phyloP scores from a whole-genome alignment of 2,329 filamentous ascomycete genomes.

The Scedosporium dehoogii region DNA sequence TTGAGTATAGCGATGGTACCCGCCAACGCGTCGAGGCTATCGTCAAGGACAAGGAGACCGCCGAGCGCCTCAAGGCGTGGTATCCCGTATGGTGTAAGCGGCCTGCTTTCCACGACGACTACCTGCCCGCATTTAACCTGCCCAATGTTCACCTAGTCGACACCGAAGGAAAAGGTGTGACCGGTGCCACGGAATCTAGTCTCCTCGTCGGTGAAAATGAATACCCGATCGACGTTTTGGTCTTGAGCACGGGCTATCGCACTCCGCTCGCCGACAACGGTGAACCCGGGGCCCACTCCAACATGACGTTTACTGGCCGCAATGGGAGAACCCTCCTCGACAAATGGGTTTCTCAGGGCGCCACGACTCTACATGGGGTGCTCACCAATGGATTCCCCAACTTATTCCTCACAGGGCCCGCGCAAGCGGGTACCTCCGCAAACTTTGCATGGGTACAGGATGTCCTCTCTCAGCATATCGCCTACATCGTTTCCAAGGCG shows the following conservation, averaged over 20 bases:
- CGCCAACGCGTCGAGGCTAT: conserved; percentile 34
- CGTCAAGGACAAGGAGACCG: conserved; percentile 39
- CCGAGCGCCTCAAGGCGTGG: conserved; percentile 45
- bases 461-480: conserved; percentile 27
- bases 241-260: conserved; percentile 27
- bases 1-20: conserved; percentile 27
- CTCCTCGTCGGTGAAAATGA: conserved; percentile 36
- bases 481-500: conserved; percentile 23
- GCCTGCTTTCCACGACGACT: conserved; percentile 51
- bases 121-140: conserved; percentile 47
- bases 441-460: conserved; percentile 29
- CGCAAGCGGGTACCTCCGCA: conserved; percentile 28
- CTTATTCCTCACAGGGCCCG: conserved; percentile 34
- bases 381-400: conserved; percentile 42
- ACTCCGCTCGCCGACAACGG: conserved; percentile 20
- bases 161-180: conserved; percentile 43
- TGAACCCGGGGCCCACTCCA: conserved; percentile 12
- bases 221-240: conserved; percentile 22
- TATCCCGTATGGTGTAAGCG: conserved; percentile 55
- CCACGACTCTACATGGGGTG: conserved; percentile 42
- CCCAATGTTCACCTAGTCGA: conserved; percentile 51
- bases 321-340: conserved; percentile 31
- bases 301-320: conserved; percentile 28
- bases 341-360: conserved; percentile 30
- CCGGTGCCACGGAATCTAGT: conserved; percentile 31